Evolutionary conservation across 1,284 basidiomycete genomes (phyloP).

Genomic region (Cutaneotrichosporon cyanovorans): DNA sequence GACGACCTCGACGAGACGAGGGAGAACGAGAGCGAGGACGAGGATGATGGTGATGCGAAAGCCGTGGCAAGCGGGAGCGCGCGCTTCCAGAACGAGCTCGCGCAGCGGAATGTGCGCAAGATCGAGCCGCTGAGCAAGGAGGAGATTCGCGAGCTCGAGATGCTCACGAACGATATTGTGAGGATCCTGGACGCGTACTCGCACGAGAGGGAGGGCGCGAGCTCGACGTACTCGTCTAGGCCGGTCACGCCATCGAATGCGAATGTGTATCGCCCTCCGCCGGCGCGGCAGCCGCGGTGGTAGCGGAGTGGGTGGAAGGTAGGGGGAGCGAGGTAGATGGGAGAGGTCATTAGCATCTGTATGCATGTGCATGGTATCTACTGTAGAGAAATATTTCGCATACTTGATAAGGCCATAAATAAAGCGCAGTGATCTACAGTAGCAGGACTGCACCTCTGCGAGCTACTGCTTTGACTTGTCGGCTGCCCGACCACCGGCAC

Average conservation of each 20-base stretch:
- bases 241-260: conserved; percentile 14
- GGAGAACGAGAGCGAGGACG: conserved; percentile 55
- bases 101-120: conserved; percentile 12
- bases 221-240: conserved; percentile 18
- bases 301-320: too few species aligned
- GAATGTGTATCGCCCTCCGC: conserved; percentile 6
- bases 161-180: conserved; percentile 66
- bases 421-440: too few species aligned
- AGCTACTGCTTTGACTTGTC: too few species aligned
- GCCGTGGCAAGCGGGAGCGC: background rate
- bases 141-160: conserved; percentile 67
- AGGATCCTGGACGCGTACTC: conserved; percentile 52
- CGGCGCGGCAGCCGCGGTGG: background rate
- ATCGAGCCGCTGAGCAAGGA: conserved; percentile 51
- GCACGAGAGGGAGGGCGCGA: conserved; percentile 32
- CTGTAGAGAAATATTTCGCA: too few species aligned
- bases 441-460: too few species aligned
- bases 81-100: conserved; percentile 12
- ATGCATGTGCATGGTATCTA: too few species aligned
- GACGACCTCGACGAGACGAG: conserved; percentile 36
- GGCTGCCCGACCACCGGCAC: too few species aligned
- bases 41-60: conserved; percentile 46
- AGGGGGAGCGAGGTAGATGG: too few species aligned
- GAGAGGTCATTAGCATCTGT: too few species aligned
- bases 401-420: too few species aligned